phyloP scores from a whole-genome alignment of 768 basidiomycete species.

The Tulasnella sp. region DNA sequence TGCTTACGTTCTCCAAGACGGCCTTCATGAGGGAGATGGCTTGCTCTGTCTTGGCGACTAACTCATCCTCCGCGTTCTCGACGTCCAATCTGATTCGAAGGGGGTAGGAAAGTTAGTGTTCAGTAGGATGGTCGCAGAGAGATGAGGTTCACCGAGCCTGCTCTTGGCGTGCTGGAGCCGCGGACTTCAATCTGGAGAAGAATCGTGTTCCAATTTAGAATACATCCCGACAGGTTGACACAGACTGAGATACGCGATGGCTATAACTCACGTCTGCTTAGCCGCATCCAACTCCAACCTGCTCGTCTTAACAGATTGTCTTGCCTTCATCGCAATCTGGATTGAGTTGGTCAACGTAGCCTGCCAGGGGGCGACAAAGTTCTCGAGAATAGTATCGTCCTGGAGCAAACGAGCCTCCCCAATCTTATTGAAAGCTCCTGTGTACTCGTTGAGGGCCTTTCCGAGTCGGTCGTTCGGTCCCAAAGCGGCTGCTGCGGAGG shows the following conservation, averaged over 20 bases:
- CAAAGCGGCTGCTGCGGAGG: constrained; percentile 40
- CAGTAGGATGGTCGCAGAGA: neutral
- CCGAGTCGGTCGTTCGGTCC: constrained; percentile 48
- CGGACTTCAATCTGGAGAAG: constrained; percentile 78
- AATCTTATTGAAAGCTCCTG: constrained; percentile 73
- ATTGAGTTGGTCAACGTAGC: constrained; percentile 75
- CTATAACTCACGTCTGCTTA: constrained; percentile 62
- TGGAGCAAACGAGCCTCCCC: constrained; percentile 70
- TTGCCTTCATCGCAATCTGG: constrained; percentile 84
- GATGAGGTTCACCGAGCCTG: constrained; percentile 47
- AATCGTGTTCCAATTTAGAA: too few relatives aligned
- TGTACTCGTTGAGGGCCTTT: constrained; percentile 67
- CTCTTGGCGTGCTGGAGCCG: constrained; percentile 68
- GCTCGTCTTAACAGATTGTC: constrained; percentile 68
- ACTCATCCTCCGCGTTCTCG: constrained; percentile 88
- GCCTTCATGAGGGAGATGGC: constrained; percentile 96
- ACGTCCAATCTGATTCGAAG: constrained; percentile 50
- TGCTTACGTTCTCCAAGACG: constrained; percentile 87
- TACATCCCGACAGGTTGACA: too few relatives aligned
- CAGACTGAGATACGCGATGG: neutral
- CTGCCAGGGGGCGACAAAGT: constrained; percentile 78
- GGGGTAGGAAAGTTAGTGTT: neutral
- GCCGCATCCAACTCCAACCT: constrained; percentile 84
- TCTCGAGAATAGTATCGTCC: constrained; percentile 54
- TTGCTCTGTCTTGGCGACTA: constrained; percentile 96